Evolutionary conservation across 768 basidiomycete genomes (phyloP), one percentile per base, ranked within the genome.

Genomic region (Thelephora ganbajun): DNA sequence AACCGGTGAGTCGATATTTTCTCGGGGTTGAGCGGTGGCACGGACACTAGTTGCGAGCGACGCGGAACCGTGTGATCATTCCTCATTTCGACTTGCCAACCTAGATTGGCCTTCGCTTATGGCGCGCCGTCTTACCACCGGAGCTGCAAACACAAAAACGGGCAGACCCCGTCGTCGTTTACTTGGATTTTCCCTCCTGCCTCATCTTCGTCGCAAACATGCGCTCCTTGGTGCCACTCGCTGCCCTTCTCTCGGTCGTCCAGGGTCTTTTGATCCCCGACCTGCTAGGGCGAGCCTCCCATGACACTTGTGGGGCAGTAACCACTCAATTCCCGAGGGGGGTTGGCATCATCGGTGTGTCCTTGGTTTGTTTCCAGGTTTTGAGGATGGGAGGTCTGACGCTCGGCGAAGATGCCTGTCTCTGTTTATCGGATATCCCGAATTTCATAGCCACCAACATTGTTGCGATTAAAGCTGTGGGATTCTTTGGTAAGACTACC

Each of bases 371-470:
- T 37, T 37, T 37, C 36, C 19, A 19, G 14, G 14, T 37, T 37
- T 37, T 19, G 2, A 14, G 14, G 3, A 3, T 37, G 3, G 14
- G 5, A 14, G 14, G 19, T 37, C 36, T 37, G 19, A 37, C 19
- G 19, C 36, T 13, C 5, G 36, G 19, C 19, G 46, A 51, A 72
- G 71, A 65, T 36, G 56, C 62, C 3, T 76, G 74, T 44, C 53
- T 73, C 33, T 76, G 74, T 50, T 23, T 69, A 11, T 69, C 71
- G 14, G 59, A 48, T 7, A 48, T 74, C 30, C 62, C 65, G 0
- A 47, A 45, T 19, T 67, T 69, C 52, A 44, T 72, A 3, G 18
- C 57, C 5, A 60, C 62, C 6, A 65, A 69, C 45, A 6, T 52
- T 0, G 43, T 65, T 14, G 59, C 63, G 5, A 50, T 60, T 7